Evolutionary conservation across 306 rosid species (phyloP).

Genomic region (Quercus variabilis): DNA sequence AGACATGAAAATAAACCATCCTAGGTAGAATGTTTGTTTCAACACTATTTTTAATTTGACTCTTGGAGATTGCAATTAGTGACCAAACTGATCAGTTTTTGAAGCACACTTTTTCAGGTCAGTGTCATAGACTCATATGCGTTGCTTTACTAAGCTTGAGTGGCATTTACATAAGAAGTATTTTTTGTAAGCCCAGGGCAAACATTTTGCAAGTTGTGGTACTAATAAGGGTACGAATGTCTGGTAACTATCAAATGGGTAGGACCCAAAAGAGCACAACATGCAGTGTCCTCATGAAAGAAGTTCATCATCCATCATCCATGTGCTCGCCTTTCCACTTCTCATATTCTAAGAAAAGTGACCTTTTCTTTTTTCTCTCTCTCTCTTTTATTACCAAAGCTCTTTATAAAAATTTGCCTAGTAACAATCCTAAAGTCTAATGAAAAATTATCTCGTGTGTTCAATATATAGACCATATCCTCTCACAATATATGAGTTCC

Average conservation of each 20-base stretch:
- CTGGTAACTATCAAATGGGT: conserved; percentile 31
- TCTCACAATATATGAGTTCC: too few relatives aligned
- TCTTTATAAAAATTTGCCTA: not conserved
- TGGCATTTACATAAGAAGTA: not conserved
- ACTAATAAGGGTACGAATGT: conserved; percentile 36
- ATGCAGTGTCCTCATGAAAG: conserved; percentile 43
- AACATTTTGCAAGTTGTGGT: conserved; percentile 34
- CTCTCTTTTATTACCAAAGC: conserved; percentile 20
- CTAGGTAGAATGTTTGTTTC: too few relatives aligned
- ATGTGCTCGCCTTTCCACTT: conserved; percentile 46
- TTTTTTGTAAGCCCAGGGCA: not conserved
- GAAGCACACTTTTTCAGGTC: too few relatives aligned
- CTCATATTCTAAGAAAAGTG: conserved; percentile 23
- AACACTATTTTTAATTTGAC: too few relatives aligned
- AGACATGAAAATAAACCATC: too few relatives aligned
- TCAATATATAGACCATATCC: too few relatives aligned
- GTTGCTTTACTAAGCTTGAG: not conserved
- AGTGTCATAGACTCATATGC: too few relatives aligned
- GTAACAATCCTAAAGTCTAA: not conserved
- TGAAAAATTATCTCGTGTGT: too few relatives aligned
- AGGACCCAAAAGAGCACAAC: conserved; percentile 42
- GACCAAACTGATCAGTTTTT: too few relatives aligned
- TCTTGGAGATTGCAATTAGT: too few relatives aligned
- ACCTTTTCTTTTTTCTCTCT: not conserved
- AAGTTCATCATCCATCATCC: conserved; percentile 49